phyloP scores from a whole-genome alignment of 805 yeast genomes.

The Spathaspora hagerdaliae region DNA sequence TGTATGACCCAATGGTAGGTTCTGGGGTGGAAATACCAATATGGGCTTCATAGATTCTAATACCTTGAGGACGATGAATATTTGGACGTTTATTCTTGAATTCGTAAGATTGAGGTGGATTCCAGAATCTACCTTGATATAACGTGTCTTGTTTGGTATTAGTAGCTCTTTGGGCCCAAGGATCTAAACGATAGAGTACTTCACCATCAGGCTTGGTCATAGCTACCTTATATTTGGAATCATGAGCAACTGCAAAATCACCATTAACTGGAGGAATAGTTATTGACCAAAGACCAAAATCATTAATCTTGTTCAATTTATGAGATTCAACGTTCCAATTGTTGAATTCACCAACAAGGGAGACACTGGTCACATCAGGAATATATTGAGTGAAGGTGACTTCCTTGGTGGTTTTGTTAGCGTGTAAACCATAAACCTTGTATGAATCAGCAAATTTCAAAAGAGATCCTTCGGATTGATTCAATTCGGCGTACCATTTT shows the following conservation, averaged over 20 bases:
- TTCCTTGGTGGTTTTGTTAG: constrained; percentile 45
- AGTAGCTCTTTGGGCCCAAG: constrained; percentile 84
- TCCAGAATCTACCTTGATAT: constrained; percentile 93
- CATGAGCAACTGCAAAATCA: constrained; percentile 70
- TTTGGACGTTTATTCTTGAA: constrained; percentile 67
- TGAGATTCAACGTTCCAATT: constrained; percentile 64
- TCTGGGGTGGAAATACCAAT: constrained; percentile 92
- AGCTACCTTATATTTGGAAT: constrained; percentile 70
- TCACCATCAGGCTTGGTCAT: constrained; percentile 66
- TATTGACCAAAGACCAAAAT: constrained; percentile 68
- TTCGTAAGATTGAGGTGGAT: constrained; percentile 56
- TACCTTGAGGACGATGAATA: constrained; percentile 40
- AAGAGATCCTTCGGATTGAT: constrained; percentile 54
- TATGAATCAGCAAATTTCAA: constrained; percentile 73
- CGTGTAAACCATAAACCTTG: constrained; percentile 72
- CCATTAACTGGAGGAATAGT: constrained; percentile 56
- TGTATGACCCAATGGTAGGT: constrained; percentile 78
- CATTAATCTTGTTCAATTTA: constrained; percentile 50
- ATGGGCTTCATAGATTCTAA: constrained; percentile 91
- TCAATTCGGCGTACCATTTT: constrained; percentile 56
- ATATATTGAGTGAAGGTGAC: constrained; percentile 80
- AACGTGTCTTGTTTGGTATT: constrained; percentile 51
- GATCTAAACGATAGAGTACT: constrained; percentile 75
- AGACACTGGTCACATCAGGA: constrained; percentile 76
- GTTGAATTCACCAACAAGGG: constrained; percentile 90